These are phyloP conservation scores for Aschersonia sp. DNA, from an alignment of 2,329 filamentous ascomycete species.

Conservation along the genomic window DNA sequence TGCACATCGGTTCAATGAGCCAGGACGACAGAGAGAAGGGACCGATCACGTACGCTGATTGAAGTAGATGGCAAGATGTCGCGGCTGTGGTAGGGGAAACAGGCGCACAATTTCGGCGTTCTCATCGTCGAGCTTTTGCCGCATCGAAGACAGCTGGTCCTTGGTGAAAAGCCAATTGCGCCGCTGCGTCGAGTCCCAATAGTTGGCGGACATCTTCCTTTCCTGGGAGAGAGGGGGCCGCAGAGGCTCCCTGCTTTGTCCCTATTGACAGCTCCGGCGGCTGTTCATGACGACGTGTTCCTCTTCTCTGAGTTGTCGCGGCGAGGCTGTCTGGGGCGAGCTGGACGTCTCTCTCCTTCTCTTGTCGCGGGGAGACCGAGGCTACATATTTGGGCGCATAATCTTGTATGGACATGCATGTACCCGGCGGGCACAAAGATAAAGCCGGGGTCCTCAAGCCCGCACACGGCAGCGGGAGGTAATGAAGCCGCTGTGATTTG, in stretches of 20 bases:
- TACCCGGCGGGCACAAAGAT: constrained; percentile 1
- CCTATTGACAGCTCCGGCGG: neutral
- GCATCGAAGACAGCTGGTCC: constrained; percentile 60
- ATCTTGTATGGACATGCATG: no score
- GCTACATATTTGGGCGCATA: no score
- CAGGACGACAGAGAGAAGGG: no score
- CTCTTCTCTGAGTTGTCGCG: no score
- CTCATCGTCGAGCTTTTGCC: constrained; percentile 62
- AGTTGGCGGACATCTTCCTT: constrained; percentile 71
- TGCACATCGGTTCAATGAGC: no score
- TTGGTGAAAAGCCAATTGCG: constrained; percentile 84
- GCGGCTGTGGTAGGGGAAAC: constrained; percentile 67
- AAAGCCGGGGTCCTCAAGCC: neutral
- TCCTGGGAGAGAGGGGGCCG: constrained; percentile 4
- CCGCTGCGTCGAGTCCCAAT: constrained; percentile 89
- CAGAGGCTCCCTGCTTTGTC: constrained; percentile 1
- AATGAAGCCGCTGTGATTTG: constrained; percentile 4
- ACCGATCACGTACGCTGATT: constrained; percentile 54
- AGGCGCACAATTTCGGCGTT: constrained; percentile 61
- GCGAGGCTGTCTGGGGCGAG: no score
- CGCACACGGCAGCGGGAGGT: neutral
- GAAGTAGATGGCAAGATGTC: constrained; percentile 82
- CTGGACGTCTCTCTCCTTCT: no score
- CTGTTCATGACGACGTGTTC: neutral
- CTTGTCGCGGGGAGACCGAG: no score